Conservation (phyloP, 1,139 yeast species). For the Sporopachydermia cereana region DNA sequence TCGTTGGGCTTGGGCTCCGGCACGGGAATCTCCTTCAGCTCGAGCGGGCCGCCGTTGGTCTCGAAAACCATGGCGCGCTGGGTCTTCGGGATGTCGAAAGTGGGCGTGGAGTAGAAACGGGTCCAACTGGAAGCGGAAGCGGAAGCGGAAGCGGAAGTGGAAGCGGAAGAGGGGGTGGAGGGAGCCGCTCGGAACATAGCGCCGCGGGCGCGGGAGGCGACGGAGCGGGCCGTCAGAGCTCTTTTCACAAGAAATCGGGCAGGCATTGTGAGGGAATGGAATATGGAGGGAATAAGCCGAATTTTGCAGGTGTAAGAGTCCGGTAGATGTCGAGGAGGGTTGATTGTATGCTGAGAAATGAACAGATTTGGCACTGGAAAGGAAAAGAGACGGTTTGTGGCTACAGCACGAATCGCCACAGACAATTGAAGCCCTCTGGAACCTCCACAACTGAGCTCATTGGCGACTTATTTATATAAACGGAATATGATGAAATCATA, state of each 20-base stretch:
- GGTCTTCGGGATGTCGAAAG: conserved; percentile 38
- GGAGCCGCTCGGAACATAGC: neutral
- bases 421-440: no score
- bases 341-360: no score
- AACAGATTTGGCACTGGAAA: no score
- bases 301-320: no score
- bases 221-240: neutral
- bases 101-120: neutral
- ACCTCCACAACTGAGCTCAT: no score
- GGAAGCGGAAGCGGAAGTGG: neutral
- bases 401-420: no score
- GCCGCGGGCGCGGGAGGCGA: neutral
- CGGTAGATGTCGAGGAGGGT: no score
- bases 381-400: no score
- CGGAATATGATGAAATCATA: no score
- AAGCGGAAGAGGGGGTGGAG: neutral
- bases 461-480: no score
- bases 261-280: neutral
- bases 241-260: neutral
- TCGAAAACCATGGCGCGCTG: conserved; percentile 69
- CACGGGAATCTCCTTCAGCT: conserved; percentile 51
- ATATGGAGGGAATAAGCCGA: neutral
- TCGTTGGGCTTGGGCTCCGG: conserved; percentile 51
- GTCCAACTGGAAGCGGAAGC: neutral
- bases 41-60: conserved; percentile 51